Percentiles rank a stretch among this genome's conserved stretches.
phyloP scores from a whole-genome alignment of 495 filamentous ascomycete species.

The Talaromyces adpressus region DNA sequence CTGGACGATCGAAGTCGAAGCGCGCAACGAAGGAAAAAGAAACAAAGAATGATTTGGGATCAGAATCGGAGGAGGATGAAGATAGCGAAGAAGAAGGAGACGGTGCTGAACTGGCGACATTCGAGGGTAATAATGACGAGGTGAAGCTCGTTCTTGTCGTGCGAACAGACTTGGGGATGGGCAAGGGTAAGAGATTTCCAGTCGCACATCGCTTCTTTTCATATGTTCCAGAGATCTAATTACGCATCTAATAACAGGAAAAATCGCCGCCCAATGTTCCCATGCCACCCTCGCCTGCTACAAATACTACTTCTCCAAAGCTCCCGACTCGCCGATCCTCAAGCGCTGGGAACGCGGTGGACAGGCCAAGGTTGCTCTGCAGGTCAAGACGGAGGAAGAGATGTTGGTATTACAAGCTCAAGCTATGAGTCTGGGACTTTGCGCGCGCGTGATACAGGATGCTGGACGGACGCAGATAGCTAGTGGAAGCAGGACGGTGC shows the following conservation, averaged over 20 bases:
- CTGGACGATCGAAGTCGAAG: conserved; percentile 1
- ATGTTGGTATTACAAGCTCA: conserved; percentile 66
- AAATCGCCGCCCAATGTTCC: conserved; percentile 94
- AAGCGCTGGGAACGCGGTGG: conserved; percentile 76
- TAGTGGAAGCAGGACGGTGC: conserved; percentile 81
- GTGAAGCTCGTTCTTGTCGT: conserved; percentile 94
- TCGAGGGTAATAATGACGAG: conserved; percentile 58
- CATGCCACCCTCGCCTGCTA: conserved; percentile 97
- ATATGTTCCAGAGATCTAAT: not conserved
- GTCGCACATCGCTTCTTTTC: conserved; percentile 15
- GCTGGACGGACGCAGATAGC: conserved; percentile 97
- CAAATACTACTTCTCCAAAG: conserved; percentile 62
- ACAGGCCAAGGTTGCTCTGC: conserved; percentile 88
- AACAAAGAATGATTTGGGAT: conserved; percentile 16
- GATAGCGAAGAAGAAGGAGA: conserved; percentile 34
- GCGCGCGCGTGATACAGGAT: conserved; percentile 83
- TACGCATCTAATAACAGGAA: conserved; percentile 49
- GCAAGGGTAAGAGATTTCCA: conserved; percentile 56
- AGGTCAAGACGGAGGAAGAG: conserved; percentile 77
- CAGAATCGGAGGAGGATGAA: conserved; percentile 23
- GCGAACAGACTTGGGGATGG: conserved; percentile 91
- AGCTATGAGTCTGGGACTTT: conserved; percentile 77
- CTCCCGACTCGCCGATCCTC: conserved; percentile 58
- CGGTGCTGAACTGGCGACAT: conserved; percentile 35
- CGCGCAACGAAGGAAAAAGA: conserved; percentile 8